Evolutionary conservation across 257 asterid species (phyloP).

Genomic region (Solanum gandarillasii): DNA sequence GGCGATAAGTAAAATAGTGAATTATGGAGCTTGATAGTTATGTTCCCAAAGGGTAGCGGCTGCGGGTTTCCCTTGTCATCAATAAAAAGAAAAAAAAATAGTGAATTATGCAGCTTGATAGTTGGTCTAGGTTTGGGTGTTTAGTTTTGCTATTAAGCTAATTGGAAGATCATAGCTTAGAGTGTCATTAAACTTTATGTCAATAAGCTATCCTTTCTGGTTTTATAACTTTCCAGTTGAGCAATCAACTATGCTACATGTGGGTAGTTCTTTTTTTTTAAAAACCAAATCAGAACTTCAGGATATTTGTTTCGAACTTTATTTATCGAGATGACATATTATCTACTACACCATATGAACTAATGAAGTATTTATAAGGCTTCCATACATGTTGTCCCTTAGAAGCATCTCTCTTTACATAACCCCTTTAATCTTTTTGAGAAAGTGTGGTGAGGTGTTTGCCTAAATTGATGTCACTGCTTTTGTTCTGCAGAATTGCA

Average conservation of each 20-base stretch:
- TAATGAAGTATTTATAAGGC: neutral
- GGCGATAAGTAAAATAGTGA: neutral
- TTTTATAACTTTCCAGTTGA: neutral
- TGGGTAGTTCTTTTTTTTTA: neutral
- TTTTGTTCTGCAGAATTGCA: constrained; percentile 22
- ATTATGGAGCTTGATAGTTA: neutral
- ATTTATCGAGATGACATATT: neutral
- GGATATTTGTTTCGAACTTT: neutral
- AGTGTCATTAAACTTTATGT: neutral
- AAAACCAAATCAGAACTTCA: neutral
- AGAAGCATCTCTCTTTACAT: neutral
- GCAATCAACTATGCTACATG: neutral
- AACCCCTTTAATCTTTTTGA: neutral
- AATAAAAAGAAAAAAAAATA: neutral
- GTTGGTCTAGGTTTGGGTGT: neutral
- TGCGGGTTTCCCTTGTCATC: too few species aligned
- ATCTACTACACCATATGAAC: neutral
- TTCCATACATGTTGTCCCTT: neutral
- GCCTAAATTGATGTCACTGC: neutral
- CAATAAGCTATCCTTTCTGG: neutral
- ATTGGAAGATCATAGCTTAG: neutral
- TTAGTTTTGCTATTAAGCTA: neutral
- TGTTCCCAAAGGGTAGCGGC: too few species aligned
- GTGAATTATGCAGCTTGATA: neutral
- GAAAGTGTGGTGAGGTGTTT: neutral